phyloP scores from a whole-genome alignment of 2,329 filamentous ascomycete species.

The Delphinella strobiligena region DNA sequence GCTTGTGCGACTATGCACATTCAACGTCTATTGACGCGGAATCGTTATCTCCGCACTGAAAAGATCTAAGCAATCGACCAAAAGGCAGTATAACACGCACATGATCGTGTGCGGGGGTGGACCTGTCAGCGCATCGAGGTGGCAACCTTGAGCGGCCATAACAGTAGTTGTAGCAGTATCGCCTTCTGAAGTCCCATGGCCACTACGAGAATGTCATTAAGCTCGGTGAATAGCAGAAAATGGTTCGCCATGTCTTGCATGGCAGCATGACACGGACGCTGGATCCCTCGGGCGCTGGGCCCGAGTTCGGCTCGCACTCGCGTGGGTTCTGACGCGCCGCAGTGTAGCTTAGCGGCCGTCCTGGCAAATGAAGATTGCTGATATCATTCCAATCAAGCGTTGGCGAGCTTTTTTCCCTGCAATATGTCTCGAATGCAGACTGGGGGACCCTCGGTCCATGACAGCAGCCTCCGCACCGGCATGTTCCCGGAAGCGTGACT shows the following conservation, averaged over 20 bases:
- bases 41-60: not conserved
- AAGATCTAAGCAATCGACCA: not conserved
- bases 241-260: not conserved
- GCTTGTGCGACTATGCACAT: slow-evolving; percentile 1
- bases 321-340: not conserved
- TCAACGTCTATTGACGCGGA: not conserved
- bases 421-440: not conserved
- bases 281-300: not conserved
- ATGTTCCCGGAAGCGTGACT: not conserved
- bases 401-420: not conserved
- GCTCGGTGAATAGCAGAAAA: not conserved
- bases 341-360: not conserved
- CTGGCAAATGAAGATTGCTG: not conserved
- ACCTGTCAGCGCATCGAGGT: too few species aligned
- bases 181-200: too few species aligned
- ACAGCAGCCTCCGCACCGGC: not conserved
- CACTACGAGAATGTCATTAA: not conserved
- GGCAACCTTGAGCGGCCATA: too few species aligned
- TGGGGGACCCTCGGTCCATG: not conserved
- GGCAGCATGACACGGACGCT: not conserved
- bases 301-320: not conserved
- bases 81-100: too few species aligned
- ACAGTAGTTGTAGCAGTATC: too few species aligned
- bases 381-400: not conserved
- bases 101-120: too few species aligned